These are phyloP conservation scores for Gamarada debralockiae DNA, from an alignment of 495 filamentous ascomycete species.

Conservation along the genomic window DNA sequence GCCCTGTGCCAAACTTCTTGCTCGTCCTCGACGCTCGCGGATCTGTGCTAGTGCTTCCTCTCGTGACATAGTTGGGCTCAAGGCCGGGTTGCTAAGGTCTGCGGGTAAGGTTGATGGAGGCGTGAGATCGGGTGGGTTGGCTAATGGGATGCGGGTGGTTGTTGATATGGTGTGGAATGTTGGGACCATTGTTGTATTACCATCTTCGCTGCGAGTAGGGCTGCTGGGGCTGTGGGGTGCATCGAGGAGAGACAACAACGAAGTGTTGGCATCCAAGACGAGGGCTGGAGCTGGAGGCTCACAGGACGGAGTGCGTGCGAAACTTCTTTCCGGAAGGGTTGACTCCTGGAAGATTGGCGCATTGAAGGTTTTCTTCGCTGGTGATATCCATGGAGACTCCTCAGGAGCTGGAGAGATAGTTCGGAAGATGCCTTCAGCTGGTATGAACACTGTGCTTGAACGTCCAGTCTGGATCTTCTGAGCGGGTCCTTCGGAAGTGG, in stretches of 20 bases:
- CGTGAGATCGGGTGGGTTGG: slow-evolving; percentile 24
- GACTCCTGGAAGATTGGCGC: not conserved
- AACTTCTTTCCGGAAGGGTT: slow-evolving; percentile 3
- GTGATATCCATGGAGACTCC: slow-evolving; percentile 22
- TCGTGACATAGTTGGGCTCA: slow-evolving; percentile 52
- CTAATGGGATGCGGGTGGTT: slow-evolving; percentile 40
- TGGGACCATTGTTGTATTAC: slow-evolving; percentile 28
- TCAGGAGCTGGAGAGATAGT: slow-evolving; percentile 30
- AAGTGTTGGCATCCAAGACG: slow-evolving; percentile 37
- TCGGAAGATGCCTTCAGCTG: slow-evolving; percentile 47
- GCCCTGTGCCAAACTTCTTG: slow-evolving; percentile 37
- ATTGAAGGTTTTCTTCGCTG: slow-evolving; percentile 12
- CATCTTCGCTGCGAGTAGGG: not conserved
- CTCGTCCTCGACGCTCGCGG: slow-evolving; percentile 46
- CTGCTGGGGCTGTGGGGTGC: slow-evolving; percentile 35
- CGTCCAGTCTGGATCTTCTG: not conserved
- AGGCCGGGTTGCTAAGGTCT: slow-evolving; percentile 18
- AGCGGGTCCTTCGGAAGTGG: not conserved
- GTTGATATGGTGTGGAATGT: slow-evolving; percentile 33
- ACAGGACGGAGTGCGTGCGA: slow-evolving; percentile 45
- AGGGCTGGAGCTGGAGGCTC: slow-evolving; percentile 47
- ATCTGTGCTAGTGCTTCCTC: slow-evolving; percentile 56
- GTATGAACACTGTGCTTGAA: slow-evolving; percentile 35
- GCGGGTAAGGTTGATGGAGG: slow-evolving; percentile 13
- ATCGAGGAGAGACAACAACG: slow-evolving; percentile 52